Evolutionary conservation across 495 filamentous ascomycete species (phyloP), one percentile per base, ranked within the genome.

Genomic region (Daldinia concentrica): DNA sequence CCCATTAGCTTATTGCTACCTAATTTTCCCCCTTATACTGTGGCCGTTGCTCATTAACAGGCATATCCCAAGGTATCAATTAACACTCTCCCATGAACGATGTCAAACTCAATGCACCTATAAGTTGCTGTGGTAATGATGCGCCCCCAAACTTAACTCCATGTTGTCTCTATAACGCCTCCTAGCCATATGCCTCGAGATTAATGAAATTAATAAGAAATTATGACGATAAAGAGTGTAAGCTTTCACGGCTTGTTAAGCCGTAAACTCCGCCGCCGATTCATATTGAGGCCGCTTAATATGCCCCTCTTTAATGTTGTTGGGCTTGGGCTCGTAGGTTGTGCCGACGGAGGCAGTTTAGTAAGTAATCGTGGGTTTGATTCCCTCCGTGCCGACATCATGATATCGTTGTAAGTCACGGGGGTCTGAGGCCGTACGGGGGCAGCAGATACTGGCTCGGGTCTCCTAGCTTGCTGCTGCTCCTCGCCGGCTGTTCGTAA

Each of bases 371-470:
- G 62, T 45, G 77, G 67, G 17, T 73, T 64, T 7, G 81, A 76
- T 55, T 79, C 80, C 67, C 79, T 78, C 64, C 77, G 79, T 24
- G 76, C 74, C 1, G 78, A 74, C 52, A 29, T 73, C 15, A 82
- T 48, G 30, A 82, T 80, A 51, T 82, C 78, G 57, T 75, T 79
- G 70, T 81, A 83, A 1, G 79, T 83, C 4, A 80, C 71, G 4
- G 80, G 79, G 14, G 78, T 75, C 66, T 75, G 66, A 11, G 79
- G 77, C 12, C 76, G 72, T 24, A 51, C 67, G 62, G 68, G 43
- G 50, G 14, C 29, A 34, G 75, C 63, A 7, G 71, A 55, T 22
- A 36, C 4, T n/a, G 59, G 45, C 45, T 70, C 70, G n/a, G 59
- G 58, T 24, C 60, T 73, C 39, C 64, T 60, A 9, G 60, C 37